These are phyloP conservation scores for Suillus placidus DNA, from an alignment of 768 basidiomycete species.

Conservation along the genomic window DNA sequence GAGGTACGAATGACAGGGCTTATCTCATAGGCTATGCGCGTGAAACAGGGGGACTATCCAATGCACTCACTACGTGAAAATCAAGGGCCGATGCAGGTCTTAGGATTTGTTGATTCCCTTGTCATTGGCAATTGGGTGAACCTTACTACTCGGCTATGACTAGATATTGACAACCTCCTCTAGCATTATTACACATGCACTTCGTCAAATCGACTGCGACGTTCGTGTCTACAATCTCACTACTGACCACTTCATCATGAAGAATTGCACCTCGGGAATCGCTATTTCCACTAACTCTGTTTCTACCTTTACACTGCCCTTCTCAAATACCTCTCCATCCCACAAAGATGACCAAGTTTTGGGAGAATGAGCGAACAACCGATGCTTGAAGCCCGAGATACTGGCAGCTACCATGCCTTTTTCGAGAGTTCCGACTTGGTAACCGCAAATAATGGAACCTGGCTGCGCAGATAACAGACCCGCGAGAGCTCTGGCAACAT, in stretches of 20 bases:
- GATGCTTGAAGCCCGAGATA: not conserved
- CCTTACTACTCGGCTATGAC: no score
- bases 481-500: not conserved
- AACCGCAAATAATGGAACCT: not conserved
- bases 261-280: not conserved
- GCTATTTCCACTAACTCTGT: conserved; percentile 14
- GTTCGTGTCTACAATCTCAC: not conserved
- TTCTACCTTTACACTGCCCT: conserved; percentile 37
- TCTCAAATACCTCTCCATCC: conserved; percentile 28
- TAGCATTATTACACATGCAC: not conserved
- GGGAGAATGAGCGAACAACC: conserved; percentile 18
- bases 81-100: no score
- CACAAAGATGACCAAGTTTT: conserved; percentile 22
- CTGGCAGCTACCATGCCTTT: conserved; percentile 5
- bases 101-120: no score
- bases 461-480: not conserved
- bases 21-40: no score
- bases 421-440: not conserved
- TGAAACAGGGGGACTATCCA: no score
- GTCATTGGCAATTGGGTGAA: no score
- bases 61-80: no score
- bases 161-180: no score
- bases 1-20: no score
- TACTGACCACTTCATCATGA: not conserved
- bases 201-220: not conserved